These are phyloP conservation scores for Aspergillus brunneoviolaceus DNA, from an alignment of 2,329 filamentous ascomycete species.

Conservation along the genomic window DNA sequence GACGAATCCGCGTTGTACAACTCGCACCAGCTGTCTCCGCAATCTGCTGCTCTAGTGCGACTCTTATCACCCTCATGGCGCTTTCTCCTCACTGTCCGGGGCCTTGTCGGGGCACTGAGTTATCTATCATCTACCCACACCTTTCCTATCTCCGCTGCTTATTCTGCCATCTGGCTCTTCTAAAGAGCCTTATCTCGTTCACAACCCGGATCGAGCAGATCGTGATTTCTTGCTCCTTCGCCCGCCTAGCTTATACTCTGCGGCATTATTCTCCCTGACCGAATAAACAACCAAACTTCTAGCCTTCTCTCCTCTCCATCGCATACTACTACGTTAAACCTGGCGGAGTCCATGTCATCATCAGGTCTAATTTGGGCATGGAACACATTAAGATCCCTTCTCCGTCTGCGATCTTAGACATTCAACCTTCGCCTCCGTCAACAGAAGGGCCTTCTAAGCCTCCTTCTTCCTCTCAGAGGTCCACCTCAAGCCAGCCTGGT, in stretches of 20 bases:
- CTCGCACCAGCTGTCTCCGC: conserved; percentile 26
- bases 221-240: not conserved
- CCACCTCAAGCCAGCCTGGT: conserved; percentile 13
- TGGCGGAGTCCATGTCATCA: conserved; percentile 14
- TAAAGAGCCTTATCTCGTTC: conserved; percentile 18
- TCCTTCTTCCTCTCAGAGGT: conserved; percentile 26
- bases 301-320: not conserved
- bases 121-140: conserved; percentile 21
- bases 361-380: conserved; percentile 40
- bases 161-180: conserved; percentile 10
- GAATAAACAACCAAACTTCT: not conserved
- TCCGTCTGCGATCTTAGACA: conserved; percentile 54
- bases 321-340: not conserved
- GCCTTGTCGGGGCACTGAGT: conserved; percentile 15
- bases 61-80: conserved; percentile 22
- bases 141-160: conserved; percentile 15
- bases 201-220: not conserved
- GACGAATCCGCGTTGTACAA: conserved; percentile 23
- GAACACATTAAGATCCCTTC: conserved; percentile 62
- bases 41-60: conserved; percentile 20
- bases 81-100: conserved; percentile 24
- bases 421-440: conserved; percentile 26
- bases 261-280: not conserved
- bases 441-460: conserved; percentile 29
- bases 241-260: not conserved